These are phyloP conservation scores for Cutaneotrichosporon sp. DNA, from an alignment of 1,284 basidiomycete species.

Conservation along the genomic window DNA sequence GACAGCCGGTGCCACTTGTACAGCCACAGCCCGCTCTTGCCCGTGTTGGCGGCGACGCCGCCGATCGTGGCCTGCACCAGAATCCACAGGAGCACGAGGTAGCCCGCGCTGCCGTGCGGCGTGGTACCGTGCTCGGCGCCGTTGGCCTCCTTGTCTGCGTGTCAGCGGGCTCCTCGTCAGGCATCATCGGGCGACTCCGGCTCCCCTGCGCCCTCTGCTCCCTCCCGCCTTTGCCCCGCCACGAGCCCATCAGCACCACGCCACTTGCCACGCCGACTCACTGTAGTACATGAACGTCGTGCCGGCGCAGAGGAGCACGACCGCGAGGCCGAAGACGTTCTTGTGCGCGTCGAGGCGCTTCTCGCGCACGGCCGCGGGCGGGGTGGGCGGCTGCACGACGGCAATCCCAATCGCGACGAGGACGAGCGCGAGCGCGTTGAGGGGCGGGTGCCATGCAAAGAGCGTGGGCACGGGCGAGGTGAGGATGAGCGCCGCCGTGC, in stretches of 20 bases:
- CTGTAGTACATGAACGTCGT: constrained; percentile 47
- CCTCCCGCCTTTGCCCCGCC: too few relatives aligned
- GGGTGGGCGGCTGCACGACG: constrained; percentile 46
- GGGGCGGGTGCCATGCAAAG: constrained; percentile 50
- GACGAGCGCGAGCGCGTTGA: constrained; percentile 45
- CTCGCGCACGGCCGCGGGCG: constrained; percentile 24
- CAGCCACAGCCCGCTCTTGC: constrained; percentile 29
- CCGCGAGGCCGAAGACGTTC: constrained; percentile 34
- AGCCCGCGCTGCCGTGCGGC: constrained; percentile 46
- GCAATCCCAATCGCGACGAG: constrained; percentile 42
- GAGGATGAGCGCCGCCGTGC: constrained; percentile 41
- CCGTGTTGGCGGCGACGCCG: constrained; percentile 34
- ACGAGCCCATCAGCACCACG: too few relatives aligned
- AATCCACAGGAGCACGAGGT: constrained; percentile 39
- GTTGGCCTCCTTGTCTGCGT: constrained; percentile 42
- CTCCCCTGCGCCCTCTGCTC: too few relatives aligned
- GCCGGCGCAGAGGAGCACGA: constrained; percentile 43
- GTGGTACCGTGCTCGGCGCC: constrained; percentile 48
- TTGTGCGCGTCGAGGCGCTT: constrained; percentile 45
- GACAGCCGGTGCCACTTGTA: constrained; percentile 53
- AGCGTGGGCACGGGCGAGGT: constrained; percentile 32
- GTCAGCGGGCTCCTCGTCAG: too few relatives aligned
- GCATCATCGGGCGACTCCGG: too few relatives aligned
- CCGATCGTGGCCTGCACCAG: constrained; percentile 43
- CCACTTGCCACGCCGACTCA: background rate